Percentiles rank a stretch among this genome's conserved stretches.
Evolutionary conservation across 208 protist species (phyloP).

Genomic region (Crithidia mellificae): DNA sequence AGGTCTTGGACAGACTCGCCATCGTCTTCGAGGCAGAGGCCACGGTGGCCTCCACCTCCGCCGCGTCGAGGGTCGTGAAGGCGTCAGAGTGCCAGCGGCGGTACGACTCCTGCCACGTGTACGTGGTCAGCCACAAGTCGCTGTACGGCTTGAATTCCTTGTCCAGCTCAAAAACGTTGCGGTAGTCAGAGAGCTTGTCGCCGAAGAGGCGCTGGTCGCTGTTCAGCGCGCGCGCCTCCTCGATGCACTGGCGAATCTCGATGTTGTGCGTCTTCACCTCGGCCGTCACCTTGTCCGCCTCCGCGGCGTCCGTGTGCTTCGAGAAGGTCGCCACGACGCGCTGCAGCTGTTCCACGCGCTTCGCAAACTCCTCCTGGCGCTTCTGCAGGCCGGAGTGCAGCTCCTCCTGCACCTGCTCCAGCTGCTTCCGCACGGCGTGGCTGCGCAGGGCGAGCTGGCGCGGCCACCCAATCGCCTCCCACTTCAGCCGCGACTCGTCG

Average conservation of each 20-base stretch:
- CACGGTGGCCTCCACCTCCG: slow-evolving; percentile 93
- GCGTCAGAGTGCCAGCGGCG: slow-evolving; percentile 93
- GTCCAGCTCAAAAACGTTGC: slow-evolving; percentile 90
- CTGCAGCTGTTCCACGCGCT: slow-evolving; percentile 92
- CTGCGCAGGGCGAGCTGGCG: slow-evolving; percentile 83
- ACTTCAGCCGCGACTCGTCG: slow-evolving; percentile 93
- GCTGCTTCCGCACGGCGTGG: slow-evolving; percentile 70
- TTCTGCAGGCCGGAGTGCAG: slow-evolving; percentile 90
- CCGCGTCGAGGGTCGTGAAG: slow-evolving; percentile 92
- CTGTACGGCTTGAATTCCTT: slow-evolving; percentile 98
- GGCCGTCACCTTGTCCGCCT: slow-evolving; percentile 92
- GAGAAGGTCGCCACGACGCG: slow-evolving; percentile 92
- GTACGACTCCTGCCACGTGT: slow-evolving; percentile 94
- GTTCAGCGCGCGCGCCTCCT: slow-evolving; percentile 93
- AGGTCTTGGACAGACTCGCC: slow-evolving; percentile 86
- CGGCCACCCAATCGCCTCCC: slow-evolving; percentile 94
- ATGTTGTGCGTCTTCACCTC: slow-evolving; percentile 95
- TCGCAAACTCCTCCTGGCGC: slow-evolving; percentile 94
- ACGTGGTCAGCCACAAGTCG: slow-evolving; percentile 95
- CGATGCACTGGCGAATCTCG: slow-evolving; percentile 92
- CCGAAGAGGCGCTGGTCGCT: slow-evolving; percentile 95
- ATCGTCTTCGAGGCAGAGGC: slow-evolving; percentile 89
- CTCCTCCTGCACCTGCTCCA: slow-evolving; percentile 92
- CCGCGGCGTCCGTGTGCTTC: slow-evolving; percentile 89
- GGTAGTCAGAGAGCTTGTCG: slow-evolving; percentile 95